Evolutionary conservation across 805 yeast genomes (phyloP), one percentile per base, ranked within the genome.

Genomic region (Nakazawaea ernobii): DNA sequence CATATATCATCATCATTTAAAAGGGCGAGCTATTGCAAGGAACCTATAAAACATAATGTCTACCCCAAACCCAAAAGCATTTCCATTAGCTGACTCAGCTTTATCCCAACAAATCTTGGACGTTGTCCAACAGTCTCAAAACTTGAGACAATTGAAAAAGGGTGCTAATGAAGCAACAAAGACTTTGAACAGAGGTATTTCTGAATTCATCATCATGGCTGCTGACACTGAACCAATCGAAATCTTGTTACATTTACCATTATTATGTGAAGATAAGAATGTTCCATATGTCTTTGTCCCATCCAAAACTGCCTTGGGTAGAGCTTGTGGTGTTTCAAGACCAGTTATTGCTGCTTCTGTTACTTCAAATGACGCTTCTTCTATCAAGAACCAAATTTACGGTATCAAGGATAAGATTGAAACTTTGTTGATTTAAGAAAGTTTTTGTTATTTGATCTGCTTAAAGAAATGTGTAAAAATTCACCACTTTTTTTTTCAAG

Each of bases 161-260:
- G 99, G 99, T 74, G 99, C 99, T 60, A 94, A 94, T 71, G 99
- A 94, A 77, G 96, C 98, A 65, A 94, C 97, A 74, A 92, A 92
- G 81, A 92, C 97, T 62, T 81, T 92, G 75, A 92, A 92, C 86
- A 87, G 98, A 80, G 99, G 99, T 84, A 92, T 92, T 65, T 87
- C 97, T 62, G 99, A 92, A 77, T 92, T 92, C 80, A 91, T 92
- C 71, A 88, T 92, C 75, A 89, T 94, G 97, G 99, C 99, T 58
- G 99, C 99, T 61, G 99, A 94, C 69, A 90, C 99, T 63, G 96
- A 91, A 74, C 99, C 99, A 62, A 91, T 94, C 66, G 99, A 94
- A 77, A 92, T 94, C 71, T 83, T 94, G 66, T 82, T 94, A 72
- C 99, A 94, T 70, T 80, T 94, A 70, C 99, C 99, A 44, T 80